phyloP scores from a whole-genome alignment of 768 basidiomycete genomes.

The Tremella yokohamensis region DNA sequence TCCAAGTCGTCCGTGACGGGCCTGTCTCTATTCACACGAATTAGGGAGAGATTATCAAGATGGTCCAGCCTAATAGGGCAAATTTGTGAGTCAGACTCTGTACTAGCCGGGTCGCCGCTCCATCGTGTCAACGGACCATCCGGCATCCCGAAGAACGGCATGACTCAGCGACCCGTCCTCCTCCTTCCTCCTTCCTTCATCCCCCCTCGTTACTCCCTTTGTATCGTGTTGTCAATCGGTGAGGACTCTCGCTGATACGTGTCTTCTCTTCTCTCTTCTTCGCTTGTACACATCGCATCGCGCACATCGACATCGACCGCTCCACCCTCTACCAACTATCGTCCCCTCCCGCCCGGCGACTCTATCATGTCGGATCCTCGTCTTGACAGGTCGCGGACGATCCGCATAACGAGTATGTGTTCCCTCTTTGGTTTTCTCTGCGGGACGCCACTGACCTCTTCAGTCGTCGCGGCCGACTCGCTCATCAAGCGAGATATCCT shows the following conservation, averaged over 20 bases:
- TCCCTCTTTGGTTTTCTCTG: neutral
- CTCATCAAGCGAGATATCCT: constrained; percentile 56
- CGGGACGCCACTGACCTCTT: neutral
- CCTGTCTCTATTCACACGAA: neutral
- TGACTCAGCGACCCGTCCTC: no score
- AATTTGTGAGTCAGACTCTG: constrained; percentile 20
- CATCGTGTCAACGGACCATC: no score
- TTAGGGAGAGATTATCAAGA: constrained; percentile 5
- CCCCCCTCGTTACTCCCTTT: neutral
- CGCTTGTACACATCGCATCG: neutral
- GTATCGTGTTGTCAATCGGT: neutral
- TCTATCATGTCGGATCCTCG: neutral
- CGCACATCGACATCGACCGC: neutral
- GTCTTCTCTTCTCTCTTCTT: neutral
- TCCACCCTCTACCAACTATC: neutral
- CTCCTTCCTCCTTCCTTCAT: neutral
- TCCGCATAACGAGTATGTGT: constrained; percentile 30
- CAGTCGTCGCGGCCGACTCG: constrained; percentile 75
- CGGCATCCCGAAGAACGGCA: no score
- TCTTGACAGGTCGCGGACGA: constrained; percentile 15
- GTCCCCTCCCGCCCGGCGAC: neutral
- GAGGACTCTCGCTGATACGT: neutral
- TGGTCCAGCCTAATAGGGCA: constrained; percentile 25
- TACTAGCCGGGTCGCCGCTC: no score
- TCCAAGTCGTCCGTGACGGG: no score